Evolutionary conservation across 2,329 filamentous ascomycete species (phyloP), one percentile per base, ranked within the genome.

Genomic region (Huntiella savannae): DNA sequence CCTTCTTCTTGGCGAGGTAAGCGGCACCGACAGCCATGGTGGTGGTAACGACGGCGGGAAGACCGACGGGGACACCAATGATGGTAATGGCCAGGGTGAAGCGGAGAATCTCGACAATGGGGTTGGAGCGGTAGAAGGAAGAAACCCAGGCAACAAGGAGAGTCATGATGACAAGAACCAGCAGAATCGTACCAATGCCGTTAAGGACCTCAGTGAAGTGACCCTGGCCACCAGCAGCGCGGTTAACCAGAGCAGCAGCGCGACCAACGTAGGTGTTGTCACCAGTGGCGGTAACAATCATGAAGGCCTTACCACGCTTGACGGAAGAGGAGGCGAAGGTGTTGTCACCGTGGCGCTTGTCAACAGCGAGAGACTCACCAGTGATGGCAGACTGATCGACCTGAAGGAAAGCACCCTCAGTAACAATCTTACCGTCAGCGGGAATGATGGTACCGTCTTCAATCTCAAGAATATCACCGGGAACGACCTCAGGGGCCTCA

Each of bases 1-100:
- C 86, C 68, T 87, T 77, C 72, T 88, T 87, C 71, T 86, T 87
- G 57, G 85, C 85, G 50, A 93, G 75, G 63, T 91, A 91, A 52
- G 84, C 82, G 53, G 85, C 85, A 67, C 85, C 85, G 61, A 93
- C 85, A 60, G 85, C 85, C 84, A 93, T 91, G 59, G 85, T 93
- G 55, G 85, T 93, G 56, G 86, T 93, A 51, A 92, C 84, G 66
- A 93, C 85, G 55, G 83, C 85, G 50, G 85, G 85, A 53, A 93
- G 82, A 78, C 85, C 85, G 64, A 93, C 85, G 46, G 85, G 85
- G 19, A 93, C 85, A 73, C 85, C 85, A 52, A 92, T 82, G 53
- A 93, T 88, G 56, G 83, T 91, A 56, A 93, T 87, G 54, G 82
- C 84, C 39, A 93, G 71, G 47, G 85, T 91, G 67, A 85, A 91